Conservation (phyloP, 176 grass and related monocot species). For the Oryza glaberrima region DNA sequence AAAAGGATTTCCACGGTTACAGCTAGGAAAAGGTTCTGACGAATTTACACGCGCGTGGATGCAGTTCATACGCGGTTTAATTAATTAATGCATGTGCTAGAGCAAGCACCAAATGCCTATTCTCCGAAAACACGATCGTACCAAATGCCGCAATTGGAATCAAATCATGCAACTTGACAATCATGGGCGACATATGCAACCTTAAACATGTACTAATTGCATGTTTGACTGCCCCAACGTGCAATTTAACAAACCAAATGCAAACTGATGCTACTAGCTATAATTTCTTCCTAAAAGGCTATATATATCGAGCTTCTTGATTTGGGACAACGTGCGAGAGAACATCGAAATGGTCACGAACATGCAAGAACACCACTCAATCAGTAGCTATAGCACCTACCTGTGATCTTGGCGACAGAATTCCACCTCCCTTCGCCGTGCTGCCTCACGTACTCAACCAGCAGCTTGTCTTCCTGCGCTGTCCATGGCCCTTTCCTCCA, state of each 20-base stretch:
- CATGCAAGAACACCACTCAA: background rate
- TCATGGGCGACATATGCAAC: background rate
- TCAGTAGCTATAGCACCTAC: conserved; percentile 47
- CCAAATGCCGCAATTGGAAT: background rate
- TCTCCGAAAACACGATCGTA: background rate
- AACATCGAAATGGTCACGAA: background rate
- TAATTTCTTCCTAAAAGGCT: background rate
- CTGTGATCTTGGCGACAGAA: conserved; percentile 79
- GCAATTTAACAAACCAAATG: conserved; percentile 32
- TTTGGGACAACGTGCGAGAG: background rate
- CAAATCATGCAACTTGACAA: conserved; percentile 15
- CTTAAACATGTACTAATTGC: background rate
- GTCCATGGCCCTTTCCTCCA: conserved; percentile 99
- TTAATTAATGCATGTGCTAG: background rate
- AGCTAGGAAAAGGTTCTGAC: background rate
- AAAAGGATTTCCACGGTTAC: background rate
- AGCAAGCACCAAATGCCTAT: background rate
- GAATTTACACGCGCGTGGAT: conserved; percentile 17
- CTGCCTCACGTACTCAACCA: conserved; percentile 73
- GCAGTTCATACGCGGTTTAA: background rate
- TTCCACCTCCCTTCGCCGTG: conserved; percentile 98
- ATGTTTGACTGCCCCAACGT: conserved; percentile 4
- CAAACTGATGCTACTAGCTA: conserved; percentile 13
- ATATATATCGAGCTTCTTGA: background rate
- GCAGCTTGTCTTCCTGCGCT: conserved; percentile 74